Evolutionary conservation across 78 protist species (phyloP).

Genomic region (Mantamonas sphyraenae): DNA sequence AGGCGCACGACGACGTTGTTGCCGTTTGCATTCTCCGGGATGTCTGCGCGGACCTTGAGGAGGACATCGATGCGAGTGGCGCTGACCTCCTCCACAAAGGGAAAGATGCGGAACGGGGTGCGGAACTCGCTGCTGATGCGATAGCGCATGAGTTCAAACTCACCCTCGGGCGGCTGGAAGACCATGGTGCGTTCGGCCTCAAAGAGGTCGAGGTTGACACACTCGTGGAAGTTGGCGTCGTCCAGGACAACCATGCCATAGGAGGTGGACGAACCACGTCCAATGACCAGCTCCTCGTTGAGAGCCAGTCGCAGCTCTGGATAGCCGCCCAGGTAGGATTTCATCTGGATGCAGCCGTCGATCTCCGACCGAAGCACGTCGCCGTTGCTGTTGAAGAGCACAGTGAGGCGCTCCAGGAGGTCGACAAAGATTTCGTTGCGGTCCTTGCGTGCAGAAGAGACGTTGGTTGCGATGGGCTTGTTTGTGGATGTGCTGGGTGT

Average conservation of each 20-base stretch:
- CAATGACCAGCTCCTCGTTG: slow-evolving; percentile 59
- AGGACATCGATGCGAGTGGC: background rate
- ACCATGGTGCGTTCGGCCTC: slow-evolving; percentile 14
- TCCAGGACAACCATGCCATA: slow-evolving; percentile 32
- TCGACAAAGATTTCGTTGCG: slow-evolving; percentile 70
- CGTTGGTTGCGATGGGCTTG: background rate
- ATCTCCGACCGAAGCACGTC: slow-evolving; percentile 40
- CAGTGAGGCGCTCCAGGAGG: slow-evolving; percentile 64
- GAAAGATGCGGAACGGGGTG: slow-evolving; percentile 37
- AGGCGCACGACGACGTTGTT: slow-evolving; percentile 10
- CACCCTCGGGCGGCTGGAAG: slow-evolving; percentile 51
- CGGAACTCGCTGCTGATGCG: slow-evolving; percentile 12
- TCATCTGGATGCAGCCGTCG: slow-evolving; percentile 78
- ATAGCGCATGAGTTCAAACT: slow-evolving; percentile 48
- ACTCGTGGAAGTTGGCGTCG: slow-evolving; percentile 56
- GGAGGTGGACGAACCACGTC: background rate
- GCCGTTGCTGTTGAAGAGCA: slow-evolving; percentile 45
- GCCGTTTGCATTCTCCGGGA: slow-evolving; percentile 15
- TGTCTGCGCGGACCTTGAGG: slow-evolving; percentile 17
- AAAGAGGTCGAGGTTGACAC: slow-evolving; percentile 17
- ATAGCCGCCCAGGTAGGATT: slow-evolving; percentile 55
- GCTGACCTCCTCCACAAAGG: slow-evolving; percentile 6
- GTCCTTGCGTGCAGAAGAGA: background rate
- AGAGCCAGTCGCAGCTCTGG: slow-evolving; percentile 72
- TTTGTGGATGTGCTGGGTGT: background rate